Percentiles rank a stretch among this genome's conserved stretches.
Conservation (phyloP, 805 yeast species). For the Cyberlindnera maritima region DNA sequence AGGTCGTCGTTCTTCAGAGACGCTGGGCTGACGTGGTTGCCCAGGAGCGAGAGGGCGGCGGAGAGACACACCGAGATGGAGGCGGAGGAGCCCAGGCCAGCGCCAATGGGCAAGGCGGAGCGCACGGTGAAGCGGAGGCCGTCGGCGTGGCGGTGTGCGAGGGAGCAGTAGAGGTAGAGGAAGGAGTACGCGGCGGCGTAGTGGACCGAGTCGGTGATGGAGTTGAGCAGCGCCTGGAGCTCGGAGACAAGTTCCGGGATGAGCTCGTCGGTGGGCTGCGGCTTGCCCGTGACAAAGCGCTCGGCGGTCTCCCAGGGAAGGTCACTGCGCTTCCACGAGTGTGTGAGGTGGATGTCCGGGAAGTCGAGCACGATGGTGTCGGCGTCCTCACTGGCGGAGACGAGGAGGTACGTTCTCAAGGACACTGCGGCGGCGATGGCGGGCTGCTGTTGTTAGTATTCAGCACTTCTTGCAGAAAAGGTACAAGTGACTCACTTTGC, state of each 20-base stretch:
- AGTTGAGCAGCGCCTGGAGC: conserved; percentile 42
- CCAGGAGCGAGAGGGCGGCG: conserved; percentile 63
- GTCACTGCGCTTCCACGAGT: conserved; percentile 58
- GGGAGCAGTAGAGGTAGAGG: conserved; percentile 65
- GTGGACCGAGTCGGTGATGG: conserved; percentile 55
- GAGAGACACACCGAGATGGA: conserved; percentile 82
- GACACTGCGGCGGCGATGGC: conserved; percentile 96
- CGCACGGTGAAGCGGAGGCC: conserved; percentile 65
- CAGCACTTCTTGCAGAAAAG: no score
- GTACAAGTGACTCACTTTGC: conserved; percentile 45
- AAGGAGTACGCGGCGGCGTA: conserved; percentile 81
- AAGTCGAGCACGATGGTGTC: conserved; percentile 62
- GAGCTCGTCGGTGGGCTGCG: conserved; percentile 49
- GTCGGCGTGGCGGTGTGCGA: conserved; percentile 45
- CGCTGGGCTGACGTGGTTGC: conserved; percentile 49
- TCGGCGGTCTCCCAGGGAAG: conserved; percentile 55
- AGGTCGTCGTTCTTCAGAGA: conserved; percentile 33
- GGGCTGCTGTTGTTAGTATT: conserved; percentile 44
- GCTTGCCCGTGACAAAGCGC: conserved; percentile 20
- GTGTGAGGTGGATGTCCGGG: conserved; percentile 73
- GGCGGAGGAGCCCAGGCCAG: conserved; percentile 95
- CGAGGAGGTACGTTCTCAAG: conserved; percentile 76
- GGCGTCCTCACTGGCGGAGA: conserved; percentile 41
- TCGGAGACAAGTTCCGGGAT: conserved; percentile 55
- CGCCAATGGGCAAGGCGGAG: conserved; percentile 91